Evolutionary conservation across 441 rosid species (phyloP), one percentile per base, ranked within the genome.

Genomic region (Cnidoscolus chayamansa): DNA sequence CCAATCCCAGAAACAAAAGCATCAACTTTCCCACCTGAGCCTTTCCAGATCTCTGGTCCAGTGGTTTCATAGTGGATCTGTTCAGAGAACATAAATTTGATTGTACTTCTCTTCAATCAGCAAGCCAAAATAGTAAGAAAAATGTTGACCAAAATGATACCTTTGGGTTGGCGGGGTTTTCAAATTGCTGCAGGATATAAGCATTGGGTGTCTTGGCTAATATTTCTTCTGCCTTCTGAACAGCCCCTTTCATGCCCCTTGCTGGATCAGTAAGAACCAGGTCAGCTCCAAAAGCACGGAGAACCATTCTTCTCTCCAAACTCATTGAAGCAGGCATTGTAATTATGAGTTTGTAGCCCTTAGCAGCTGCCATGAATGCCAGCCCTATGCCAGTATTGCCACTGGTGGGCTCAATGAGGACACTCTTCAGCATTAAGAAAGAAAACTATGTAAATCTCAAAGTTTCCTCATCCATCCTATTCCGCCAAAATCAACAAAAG

Each of bases 1-100:
- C 93, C 91, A 51, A 89, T 86, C 37, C 92, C 95, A 43, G 95
- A 88, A 71, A 90, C 88, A 54, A 90, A 67, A 47, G 84, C 87
- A 80, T 90, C 92, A 57, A 86, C 80, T 74, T 86, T 90, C 67
- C 89, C 92, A 19, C 80, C 86, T 0, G 90, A 83, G 60, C 81
- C 86, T 78, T 82, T 80, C 92, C 92, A 88, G 56, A 88, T 84
- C 81, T 86, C 87, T 6, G 89, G 89, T 71, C 90, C 89, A 67
- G 90, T 87, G 64, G 87, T 84, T 76, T 84, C 84, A 53, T 86
- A 89, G 72, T 89, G 91, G 64, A 86, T 77, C 92, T 89, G 70
- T 67, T 68, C 54, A 74, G 16, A 70, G 15, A 25, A 70, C 30
- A 64, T 37, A 17, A 68, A 50, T 17, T 48, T n/a, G 7, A 67